These are phyloP conservation scores for Carex pumila DNA, from an alignment of 176 grass and related monocot species.

Conservation along the genomic window DNA sequence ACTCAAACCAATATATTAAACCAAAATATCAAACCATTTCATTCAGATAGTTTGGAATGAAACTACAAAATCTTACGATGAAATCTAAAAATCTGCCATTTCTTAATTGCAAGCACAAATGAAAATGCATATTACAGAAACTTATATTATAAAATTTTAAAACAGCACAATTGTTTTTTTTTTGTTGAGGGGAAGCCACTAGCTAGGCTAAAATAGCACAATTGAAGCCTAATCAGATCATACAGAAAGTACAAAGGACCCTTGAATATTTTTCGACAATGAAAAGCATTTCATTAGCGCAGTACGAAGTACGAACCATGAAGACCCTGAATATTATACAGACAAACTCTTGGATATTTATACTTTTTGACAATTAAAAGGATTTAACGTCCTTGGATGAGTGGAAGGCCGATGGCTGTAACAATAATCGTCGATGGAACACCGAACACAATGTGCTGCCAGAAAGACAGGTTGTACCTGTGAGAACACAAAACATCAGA, in stretches of 20 bases:
- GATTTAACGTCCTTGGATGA: conserved; percentile 49
- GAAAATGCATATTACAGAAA: not conserved
- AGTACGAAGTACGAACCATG: not conserved
- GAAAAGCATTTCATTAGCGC: not conserved
- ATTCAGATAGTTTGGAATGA: not conserved
- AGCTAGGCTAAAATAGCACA: not conserved
- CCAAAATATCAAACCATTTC: not conserved
- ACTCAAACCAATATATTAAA: not conserved
- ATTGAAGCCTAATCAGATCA: not conserved
- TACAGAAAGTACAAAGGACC: not conserved
- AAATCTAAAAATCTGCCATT: not conserved
- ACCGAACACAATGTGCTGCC: conserved; percentile 69
- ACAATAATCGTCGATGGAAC: conserved; percentile 69
- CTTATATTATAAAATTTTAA: not conserved
- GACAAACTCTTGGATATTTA: not conserved
- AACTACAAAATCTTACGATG: not conserved
- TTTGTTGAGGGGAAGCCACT: no score
- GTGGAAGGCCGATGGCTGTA: conserved; percentile 70
- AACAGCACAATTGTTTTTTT: not conserved
- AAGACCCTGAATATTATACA: not conserved
- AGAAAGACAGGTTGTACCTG: conserved; percentile 75
- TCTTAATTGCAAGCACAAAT: conserved; percentile 10
- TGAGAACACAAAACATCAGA: not conserved
- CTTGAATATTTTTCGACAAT: not conserved
- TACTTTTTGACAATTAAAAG: not conserved